Evolutionary conservation across 2,329 filamentous ascomycete genomes (phyloP), one percentile per base, ranked within the genome.

Genomic region (Fusarium penzigii): DNA sequence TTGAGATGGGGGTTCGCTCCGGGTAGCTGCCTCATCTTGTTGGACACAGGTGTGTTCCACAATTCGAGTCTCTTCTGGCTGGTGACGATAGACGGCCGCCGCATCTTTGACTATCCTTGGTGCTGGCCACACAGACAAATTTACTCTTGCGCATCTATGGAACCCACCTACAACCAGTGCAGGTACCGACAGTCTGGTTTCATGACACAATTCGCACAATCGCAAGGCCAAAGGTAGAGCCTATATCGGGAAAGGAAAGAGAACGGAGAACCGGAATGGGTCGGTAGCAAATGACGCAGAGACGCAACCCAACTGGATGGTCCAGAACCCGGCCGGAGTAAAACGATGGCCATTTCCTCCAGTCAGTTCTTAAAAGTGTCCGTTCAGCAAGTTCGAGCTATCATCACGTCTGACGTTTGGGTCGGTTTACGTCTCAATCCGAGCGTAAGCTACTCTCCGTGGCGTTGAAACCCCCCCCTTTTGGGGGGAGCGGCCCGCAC

Each of bases 401-500:
- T 9, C 32, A 36, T 36, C 13, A 14, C 32, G 13, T 11, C 32
- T 11, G 20, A 25, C 5, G 32, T 36, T 11, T 14, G 13, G 32
- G 32, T 12, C 32, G 10, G 13, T 4, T 36, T 36, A 11, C 10
- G 10, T 36, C 9, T 36, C 32, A 36, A 36, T 25, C 20, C 20
- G 20, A 25, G 20, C 20, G 20, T 25, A 25, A 25, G 20, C 20
- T 25, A 36, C 13, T 5, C 32, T 36, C 32, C 13, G 32, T 36
- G 32, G 32, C 32, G 32, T 36, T 36, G 32, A 11, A 12, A 14
- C 32, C 32, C 32, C 44, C 29, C 52, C 43, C 44, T 45, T 52
- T 46, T 47, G 49, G 59, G 49, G 45, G 36, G 46, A 62, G 56
- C 58, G 58, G 58, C 58, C 58, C 58, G 58, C 58, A 44, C 50